phyloP scores from a whole-genome alignment of 495 filamentous ascomycete species.

The Aspergillus heteromorphus region DNA sequence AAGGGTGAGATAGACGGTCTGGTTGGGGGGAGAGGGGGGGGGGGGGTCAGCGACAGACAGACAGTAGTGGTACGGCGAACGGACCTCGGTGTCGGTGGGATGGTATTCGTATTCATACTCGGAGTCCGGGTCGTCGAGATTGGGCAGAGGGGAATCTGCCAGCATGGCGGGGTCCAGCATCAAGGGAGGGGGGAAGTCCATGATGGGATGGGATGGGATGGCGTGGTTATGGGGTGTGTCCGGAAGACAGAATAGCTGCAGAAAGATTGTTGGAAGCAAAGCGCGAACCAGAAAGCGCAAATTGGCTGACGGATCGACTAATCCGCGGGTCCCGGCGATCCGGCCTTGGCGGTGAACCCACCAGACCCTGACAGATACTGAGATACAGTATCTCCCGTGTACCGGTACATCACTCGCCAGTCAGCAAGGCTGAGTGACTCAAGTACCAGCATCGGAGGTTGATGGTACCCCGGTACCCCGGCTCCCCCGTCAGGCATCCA shows the following conservation, averaged over 20 bases:
- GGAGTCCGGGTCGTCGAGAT: conserved; percentile 15
- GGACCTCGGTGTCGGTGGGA: conserved; percentile 52
- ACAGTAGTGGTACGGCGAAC: neutral
- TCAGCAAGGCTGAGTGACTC: no score
- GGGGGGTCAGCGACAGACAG: neutral
- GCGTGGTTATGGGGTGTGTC: neutral
- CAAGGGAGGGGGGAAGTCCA: neutral
- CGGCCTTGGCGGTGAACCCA: neutral
- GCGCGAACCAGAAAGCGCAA: neutral
- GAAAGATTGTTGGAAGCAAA: neutral
- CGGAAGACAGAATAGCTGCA: neutral
- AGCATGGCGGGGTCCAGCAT: conserved; percentile 24
- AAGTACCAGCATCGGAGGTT: no score
- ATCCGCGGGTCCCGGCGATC: neutral
- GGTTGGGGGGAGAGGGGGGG: conserved; percentile 20
- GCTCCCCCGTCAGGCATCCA: no score
- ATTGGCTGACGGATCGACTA: neutral
- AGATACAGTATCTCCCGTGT: no score
- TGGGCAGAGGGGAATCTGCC: neutral
- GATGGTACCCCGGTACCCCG: no score
- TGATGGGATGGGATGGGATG: neutral
- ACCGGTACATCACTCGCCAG: no score
- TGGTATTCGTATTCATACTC: conserved; percentile 64
- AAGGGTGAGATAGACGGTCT: conserved; percentile 53
- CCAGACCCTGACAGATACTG: neutral